These are phyloP conservation scores for Suillus luteus DNA, from an alignment of 768 basidiomycete genomes.

Conservation along the genomic window DNA sequence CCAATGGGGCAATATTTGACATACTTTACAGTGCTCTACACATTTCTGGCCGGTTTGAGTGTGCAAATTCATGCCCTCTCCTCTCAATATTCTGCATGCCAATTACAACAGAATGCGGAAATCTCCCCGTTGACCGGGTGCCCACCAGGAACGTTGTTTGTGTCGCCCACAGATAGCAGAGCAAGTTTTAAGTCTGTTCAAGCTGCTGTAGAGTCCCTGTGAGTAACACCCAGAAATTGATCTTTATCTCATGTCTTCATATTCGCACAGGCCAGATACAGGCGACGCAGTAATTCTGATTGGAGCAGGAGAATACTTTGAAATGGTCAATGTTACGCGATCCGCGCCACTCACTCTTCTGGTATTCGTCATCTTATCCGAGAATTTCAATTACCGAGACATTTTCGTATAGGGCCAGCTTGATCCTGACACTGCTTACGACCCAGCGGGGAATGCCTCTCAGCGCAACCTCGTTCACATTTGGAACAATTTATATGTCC, in stretches of 20 bases:
- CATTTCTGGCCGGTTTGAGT: background rate
- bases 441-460: constrained; percentile 43
- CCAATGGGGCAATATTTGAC: background rate
- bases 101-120: constrained; percentile 44
- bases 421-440: constrained; percentile 32
- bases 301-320: constrained; percentile 34
- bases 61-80: constrained; percentile 38
- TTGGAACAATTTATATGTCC: constrained; percentile 50
- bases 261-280: constrained; percentile 37
- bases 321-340: constrained; percentile 35
- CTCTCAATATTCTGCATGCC: constrained; percentile 47
- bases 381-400: background rate
- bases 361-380: constrained; percentile 17
- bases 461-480: constrained; percentile 51
- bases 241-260: background rate
- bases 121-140: constrained; percentile 50
- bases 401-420: constrained; percentile 45
- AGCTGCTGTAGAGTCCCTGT: constrained; percentile 41
- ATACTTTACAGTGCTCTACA: background rate
- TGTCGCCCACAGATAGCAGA: constrained; percentile 33
- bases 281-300: constrained; percentile 32
- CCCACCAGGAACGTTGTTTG: constrained; percentile 41
- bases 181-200: constrained; percentile 28
- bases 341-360: constrained; percentile 32
- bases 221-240: constrained; percentile 18